These are phyloP conservation scores for Geranomyces variabilis DNA, from an alignment of 192 early-diverging fungal species.

Conservation along the genomic window DNA sequence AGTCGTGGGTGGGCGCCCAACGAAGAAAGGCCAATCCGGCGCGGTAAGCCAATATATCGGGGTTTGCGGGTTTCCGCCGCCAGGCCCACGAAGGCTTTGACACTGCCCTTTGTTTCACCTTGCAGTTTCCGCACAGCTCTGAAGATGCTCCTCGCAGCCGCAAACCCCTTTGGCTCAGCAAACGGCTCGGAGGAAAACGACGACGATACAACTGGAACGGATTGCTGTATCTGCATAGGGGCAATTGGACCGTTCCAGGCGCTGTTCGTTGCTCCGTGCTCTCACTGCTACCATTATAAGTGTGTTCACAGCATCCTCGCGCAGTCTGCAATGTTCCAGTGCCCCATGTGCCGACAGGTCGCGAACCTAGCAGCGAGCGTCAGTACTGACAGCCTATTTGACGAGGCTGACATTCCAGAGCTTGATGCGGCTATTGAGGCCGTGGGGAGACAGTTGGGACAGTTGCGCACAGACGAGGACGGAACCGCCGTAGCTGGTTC, in stretches of 20 bases:
- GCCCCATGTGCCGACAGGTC: constrained; percentile 65
- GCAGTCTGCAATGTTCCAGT: constrained; percentile 64
- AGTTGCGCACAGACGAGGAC: constrained; percentile 18
- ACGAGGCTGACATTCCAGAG: constrained; percentile 23
- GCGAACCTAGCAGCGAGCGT: constrained; percentile 62
- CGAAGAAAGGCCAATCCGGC: constrained; percentile 56
- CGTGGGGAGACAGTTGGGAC: constrained; percentile 15
- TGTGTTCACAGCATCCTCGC: constrained; percentile 53
- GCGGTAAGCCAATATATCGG: constrained; percentile 39
- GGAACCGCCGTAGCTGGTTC: neutral
- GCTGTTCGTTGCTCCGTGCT: constrained; percentile 65
- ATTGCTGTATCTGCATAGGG: constrained; percentile 65
- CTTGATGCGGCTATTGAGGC: neutral
- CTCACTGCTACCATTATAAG: constrained; percentile 68
- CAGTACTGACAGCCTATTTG: constrained; percentile 49
- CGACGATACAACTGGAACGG: constrained; percentile 46
- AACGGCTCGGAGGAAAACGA: constrained; percentile 29
- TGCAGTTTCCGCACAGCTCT: constrained; percentile 50
- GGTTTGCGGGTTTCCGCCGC: neutral
- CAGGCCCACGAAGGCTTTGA: neutral
- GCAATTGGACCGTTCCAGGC: constrained; percentile 61
- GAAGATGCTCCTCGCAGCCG: constrained; percentile 55
- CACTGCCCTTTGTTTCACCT: too few relatives aligned
- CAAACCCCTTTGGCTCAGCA: constrained; percentile 54
- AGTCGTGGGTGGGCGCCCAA: constrained; percentile 52